Conservation (phyloP, 345 rosid genomes). For the Citrus sinensis region DNA sequence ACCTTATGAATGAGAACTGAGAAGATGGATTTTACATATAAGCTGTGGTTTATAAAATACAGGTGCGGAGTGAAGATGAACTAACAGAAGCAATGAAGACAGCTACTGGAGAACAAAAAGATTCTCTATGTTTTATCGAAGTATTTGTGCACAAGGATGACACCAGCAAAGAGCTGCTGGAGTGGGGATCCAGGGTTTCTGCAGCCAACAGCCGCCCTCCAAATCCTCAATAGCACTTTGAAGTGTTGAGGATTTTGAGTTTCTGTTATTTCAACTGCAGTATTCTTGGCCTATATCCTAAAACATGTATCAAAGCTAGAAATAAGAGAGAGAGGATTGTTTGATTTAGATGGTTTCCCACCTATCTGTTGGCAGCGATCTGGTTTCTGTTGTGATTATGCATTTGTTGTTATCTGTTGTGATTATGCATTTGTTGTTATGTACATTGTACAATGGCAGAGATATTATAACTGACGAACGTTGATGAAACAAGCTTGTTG, state of each 20-base stretch:
- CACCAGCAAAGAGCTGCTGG: slow-evolving; percentile 78
- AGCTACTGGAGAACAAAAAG: slow-evolving; percentile 43
- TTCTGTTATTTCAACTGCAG: not conserved
- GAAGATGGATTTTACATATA: not conserved
- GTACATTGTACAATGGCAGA: not conserved
- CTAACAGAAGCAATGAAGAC: slow-evolving; percentile 39
- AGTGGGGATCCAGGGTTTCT: slow-evolving; percentile 79
- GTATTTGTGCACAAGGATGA: slow-evolving; percentile 65
- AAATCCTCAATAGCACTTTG: slow-evolving; percentile 47
- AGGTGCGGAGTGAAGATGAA: slow-evolving; percentile 58
- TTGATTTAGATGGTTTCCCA: not conserved
- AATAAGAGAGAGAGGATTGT: slow-evolving; percentile 5
- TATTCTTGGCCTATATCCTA: not conserved
- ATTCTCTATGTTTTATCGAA: slow-evolving; percentile 64
- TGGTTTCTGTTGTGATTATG: not conserved
- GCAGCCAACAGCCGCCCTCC: slow-evolving; percentile 70
- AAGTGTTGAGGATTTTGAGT: not conserved
- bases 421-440: not conserved
- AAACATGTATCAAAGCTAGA: not conserved
- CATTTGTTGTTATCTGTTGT: not conserved
- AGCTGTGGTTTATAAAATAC: slow-evolving; percentile 7
- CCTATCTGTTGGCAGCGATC: not conserved
- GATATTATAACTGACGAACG: not conserved
- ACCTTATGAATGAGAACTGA: not conserved
- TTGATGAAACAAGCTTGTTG: not conserved